phyloP scores from a whole-genome alignment of 2,329 filamentous ascomycete species.

The Fusarium heterosporum region DNA sequence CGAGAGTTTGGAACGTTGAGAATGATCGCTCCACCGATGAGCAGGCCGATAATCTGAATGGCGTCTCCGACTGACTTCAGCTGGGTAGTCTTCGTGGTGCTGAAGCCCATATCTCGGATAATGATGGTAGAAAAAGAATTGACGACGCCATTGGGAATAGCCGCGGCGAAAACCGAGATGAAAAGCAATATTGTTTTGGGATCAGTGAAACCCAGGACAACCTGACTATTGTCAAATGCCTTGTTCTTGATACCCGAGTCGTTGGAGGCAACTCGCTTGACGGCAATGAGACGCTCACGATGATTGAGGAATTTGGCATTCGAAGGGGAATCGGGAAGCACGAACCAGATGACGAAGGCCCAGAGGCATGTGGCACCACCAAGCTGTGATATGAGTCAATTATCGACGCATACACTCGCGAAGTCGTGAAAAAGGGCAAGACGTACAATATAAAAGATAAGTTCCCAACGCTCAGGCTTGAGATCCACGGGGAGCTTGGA shows the following conservation, averaged over 20 bases:
- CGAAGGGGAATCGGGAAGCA: conserved; percentile 11
- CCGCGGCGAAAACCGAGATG: conserved; percentile 11
- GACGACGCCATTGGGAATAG: conserved; percentile 11
- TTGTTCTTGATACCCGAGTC: conserved; percentile 15
- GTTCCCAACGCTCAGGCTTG: conserved; percentile 11
- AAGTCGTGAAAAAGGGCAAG: too few species aligned
- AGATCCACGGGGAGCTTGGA: conserved; percentile 9
- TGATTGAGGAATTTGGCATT: conserved; percentile 12
- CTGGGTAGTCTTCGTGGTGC: conserved; percentile 6
- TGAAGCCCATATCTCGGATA: conserved; percentile 18
- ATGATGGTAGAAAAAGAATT: conserved; percentile 15
- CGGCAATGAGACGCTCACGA: conserved; percentile 7
- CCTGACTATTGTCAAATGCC: conserved; percentile 5
- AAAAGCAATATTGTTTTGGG: conserved; percentile 9
- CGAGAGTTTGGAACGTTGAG: conserved; percentile 10
- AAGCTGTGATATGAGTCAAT: background rate
- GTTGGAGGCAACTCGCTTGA: conserved; percentile 8
- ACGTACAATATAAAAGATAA: conserved; percentile 9
- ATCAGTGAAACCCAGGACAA: conserved; percentile 5
- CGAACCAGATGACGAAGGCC: conserved; percentile 15
- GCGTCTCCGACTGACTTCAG: conserved; percentile 11
- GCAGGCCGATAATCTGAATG: conserved; percentile 6
- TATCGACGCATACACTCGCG: accelerated
- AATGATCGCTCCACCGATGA: conserved; percentile 9
- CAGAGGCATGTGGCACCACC: conserved; percentile 9